Evolutionary conservation across 129 eudicot genomes (phyloP), one percentile per base, ranked within the genome.

Genomic region (Escallonia rubra): DNA sequence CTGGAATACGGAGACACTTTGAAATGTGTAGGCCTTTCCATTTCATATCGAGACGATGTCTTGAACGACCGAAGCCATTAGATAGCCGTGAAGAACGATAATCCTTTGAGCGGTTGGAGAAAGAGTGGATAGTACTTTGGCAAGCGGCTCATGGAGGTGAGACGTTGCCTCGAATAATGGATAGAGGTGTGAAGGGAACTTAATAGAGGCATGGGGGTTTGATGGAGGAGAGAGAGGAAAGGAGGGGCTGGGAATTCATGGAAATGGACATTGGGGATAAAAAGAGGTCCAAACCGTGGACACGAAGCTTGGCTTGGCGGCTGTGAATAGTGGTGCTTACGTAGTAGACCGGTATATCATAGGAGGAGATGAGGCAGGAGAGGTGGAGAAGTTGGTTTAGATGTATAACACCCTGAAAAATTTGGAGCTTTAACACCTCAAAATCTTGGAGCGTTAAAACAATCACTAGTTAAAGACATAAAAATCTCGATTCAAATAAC

Each of bases 301-400:
- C 43, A 4, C 94, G 94, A 47, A 68, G 34, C 34, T 23, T 23
- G 34, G 34, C 34, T 23, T 23, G 34, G 34, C 34, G 34, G 34
- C 34, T 23, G 73, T 87, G 88, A 23, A 56, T 71, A 41, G 88
- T 7, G 70, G 88, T 70, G 64, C 81, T 75, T 53, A 86, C 75
- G 48, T 65, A 91, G 81, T 91, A 96, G 41, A 85, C 81, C 0
- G 88, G 88, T 57, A 85, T 59, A 34, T 61, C 46, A 79, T 80
- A 74, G 81, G 88, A 57, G 63, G 97, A 73, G 68, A 91, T 72
- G 76, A 85, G 87, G 50, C 82, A 72, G 43, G 96, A 79, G 79
- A 91, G 90, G 45, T 85, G 94, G 75, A 91, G 88, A 57, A 88
- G 90, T 38, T 88, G 91, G 78, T 81, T 81, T 58, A 91, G 89